Evolutionary conservation across 768 basidiomycete species (phyloP).

Genomic region (Naganishia antarctica): DNA sequence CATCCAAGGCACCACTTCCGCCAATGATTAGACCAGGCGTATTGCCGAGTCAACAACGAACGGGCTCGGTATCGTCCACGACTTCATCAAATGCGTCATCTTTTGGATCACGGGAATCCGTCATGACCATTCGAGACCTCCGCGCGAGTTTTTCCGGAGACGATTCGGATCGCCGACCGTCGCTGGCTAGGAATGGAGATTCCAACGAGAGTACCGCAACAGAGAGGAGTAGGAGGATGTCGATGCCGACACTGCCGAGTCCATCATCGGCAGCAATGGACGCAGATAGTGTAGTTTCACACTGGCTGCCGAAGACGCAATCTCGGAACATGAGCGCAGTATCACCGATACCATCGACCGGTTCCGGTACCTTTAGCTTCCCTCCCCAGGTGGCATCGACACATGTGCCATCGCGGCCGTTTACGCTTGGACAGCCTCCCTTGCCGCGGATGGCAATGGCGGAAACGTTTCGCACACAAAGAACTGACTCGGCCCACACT

Average conservation of each 20-base stretch:
- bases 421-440: constrained; percentile 4
- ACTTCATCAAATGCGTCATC: constrained; percentile 2
- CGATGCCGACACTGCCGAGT: constrained; percentile 9
- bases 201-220: neutral
- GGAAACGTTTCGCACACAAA: neutral
- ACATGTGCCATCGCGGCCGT: neutral
- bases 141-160: neutral
- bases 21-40: neutral
- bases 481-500: neutral
- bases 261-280: neutral
- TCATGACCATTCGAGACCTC: constrained; percentile 14
- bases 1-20: constrained; percentile 1
- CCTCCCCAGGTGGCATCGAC: constrained; percentile 3
- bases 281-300: neutral
- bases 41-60: constrained; percentile 2
- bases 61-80: neutral
- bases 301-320: constrained; percentile 1
- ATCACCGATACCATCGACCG: neutral
- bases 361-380: neutral
- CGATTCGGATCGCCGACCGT: neutral
- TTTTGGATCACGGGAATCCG: constrained; percentile 5
- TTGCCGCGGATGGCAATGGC: neutral
- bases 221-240: constrained; percentile 13
- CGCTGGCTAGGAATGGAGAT: neutral
- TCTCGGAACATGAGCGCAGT: neutral